Evolutionary conservation across 1,139 yeast species (phyloP).

Genomic region (Yamadazyma jaroonii): DNA sequence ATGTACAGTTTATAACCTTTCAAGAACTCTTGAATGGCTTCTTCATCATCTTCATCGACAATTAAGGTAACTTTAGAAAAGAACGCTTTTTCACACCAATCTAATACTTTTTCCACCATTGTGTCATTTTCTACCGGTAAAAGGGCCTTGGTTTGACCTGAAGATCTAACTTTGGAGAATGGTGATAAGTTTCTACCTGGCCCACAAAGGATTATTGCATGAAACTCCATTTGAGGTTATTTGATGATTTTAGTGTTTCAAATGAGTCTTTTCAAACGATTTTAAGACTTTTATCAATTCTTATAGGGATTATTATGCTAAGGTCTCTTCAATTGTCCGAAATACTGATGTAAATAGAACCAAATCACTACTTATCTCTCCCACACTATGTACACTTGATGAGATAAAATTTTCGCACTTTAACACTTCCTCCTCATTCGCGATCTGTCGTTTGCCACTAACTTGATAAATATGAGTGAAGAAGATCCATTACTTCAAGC

Average conservation of each 20-base stretch:
- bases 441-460: conserved; percentile 8
- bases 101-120: conserved; percentile 83
- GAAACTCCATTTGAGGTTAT: conserved; percentile 67
- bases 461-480: conserved; percentile 12
- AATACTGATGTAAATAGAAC: background rate
- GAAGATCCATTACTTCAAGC: conserved; percentile 19
- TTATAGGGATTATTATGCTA: too few relatives aligned
- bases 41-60: conserved; percentile 26
- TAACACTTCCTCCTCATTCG: conserved; percentile 1
- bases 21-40: conserved; percentile 37
- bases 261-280: too few relatives aligned
- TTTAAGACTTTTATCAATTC: too few relatives aligned
- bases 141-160: conserved; percentile 77
- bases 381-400: conserved; percentile 1
- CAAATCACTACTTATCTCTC: too few relatives aligned
- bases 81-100: conserved; percentile 90
- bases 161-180: conserved; percentile 53
- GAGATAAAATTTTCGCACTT: conserved; percentile 3
- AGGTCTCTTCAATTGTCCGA: background rate
- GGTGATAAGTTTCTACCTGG: conserved; percentile 74
- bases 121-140: conserved; percentile 89
- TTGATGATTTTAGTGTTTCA: too few relatives aligned
- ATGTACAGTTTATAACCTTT: conserved; percentile 41
- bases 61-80: conserved; percentile 53
- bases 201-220: conserved; percentile 88